Evolutionary conservation across 192 early-diverging fungal genomes (phyloP), one percentile per base, ranked within the genome.

Genomic region (Rhizophlyctis rosea): DNA sequence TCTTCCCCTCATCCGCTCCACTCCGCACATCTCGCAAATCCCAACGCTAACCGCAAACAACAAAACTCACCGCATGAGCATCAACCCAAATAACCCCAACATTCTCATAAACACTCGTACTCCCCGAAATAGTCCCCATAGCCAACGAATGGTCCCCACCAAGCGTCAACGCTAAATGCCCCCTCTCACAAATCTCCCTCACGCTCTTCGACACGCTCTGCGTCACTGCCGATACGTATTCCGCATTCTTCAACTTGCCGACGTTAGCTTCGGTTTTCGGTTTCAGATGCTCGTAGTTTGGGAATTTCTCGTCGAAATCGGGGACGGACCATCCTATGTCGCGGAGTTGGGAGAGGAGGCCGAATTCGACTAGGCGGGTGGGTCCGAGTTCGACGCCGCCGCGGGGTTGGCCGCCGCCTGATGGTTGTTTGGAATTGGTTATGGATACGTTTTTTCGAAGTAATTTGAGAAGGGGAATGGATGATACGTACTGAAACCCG

Each of bases 121-220:
- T 80, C 32, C 93, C 95, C 34, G 85, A 82, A 0, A 98, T 78
- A 29, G 95, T 96, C 48, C 89, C 95, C 59, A 98, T 84, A 23
- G 88, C 95, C 36, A 98, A 81, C 21, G 93, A 94, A 68, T 98
- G 95, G 77, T 98, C 95, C 33, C 93, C 95, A 58, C 95, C 95
- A 34, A 98, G 76, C 18, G 93, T 98, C 34, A 98, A 64, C 11
- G 90, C 93, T 25, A 98, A 61, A n/a, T 90, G 77, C 2, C 90
- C 87, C 59, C 81, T 63, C 59, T 65, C 73, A 64, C 86, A 83
- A 36, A 83, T 79, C 16, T 65, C 74, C 52, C 81, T 69, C 23
- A 98, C 89, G 34, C 82, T 74, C 25, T 83, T 60, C 13, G 84
- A 64, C 4, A 94, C 84, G 4, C 72, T 70, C 33, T 89, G 68